Evolutionary conservation across 148 eudicot species (phyloP), one percentile per base, ranked within the genome.

Genomic region (Nepenthes mirabilis): DNA sequence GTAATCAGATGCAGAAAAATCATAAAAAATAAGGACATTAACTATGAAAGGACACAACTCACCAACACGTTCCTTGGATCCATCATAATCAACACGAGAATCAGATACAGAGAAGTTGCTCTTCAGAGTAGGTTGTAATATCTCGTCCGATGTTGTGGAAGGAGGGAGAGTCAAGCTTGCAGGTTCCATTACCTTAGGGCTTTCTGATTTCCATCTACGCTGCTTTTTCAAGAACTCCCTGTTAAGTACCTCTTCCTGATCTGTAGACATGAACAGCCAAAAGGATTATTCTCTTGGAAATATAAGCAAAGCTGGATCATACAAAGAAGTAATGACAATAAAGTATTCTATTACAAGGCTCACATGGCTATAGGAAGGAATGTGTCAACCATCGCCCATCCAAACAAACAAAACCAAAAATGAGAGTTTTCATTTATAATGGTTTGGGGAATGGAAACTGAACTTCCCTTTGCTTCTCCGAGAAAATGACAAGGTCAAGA

Each of bases 21-120:
- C 9, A 36, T n/a, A 32, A 1, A 33, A 11, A 52, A n/a, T 12
- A 43, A n/a, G n/a, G n/a, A n/a, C n/a, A 23, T 55, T 23, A 5
- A 10, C 34, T 58, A 37, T 50, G 14, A 33, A 37, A 40, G 9
- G 34, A 47, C 51, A 8, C n/a, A 56, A 68, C 87, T 66, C 75
- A 91, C 98, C 98, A 69, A 78, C 71, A 58, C 88, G 96, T 68
- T 91, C 96, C 73, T 83, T 79, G 11, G 85, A 82, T 11, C 78
- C 54, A 45, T 83, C 86, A 34, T 62, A 69, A 62, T 68, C 70
- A 57, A 52, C 70, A 62, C 66, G 62, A 64, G 87, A 78, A 55
- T 82, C 71, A 36, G 85, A 72, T 62, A 77, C 67, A 45, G 90
- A 67, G 57, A 82, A 64, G 71, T 66, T 72, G 63, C 71, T 80